These are phyloP conservation scores for Leishmania amazonensis DNA, from an alignment of 208 protist species.

Conservation along the genomic window DNA sequence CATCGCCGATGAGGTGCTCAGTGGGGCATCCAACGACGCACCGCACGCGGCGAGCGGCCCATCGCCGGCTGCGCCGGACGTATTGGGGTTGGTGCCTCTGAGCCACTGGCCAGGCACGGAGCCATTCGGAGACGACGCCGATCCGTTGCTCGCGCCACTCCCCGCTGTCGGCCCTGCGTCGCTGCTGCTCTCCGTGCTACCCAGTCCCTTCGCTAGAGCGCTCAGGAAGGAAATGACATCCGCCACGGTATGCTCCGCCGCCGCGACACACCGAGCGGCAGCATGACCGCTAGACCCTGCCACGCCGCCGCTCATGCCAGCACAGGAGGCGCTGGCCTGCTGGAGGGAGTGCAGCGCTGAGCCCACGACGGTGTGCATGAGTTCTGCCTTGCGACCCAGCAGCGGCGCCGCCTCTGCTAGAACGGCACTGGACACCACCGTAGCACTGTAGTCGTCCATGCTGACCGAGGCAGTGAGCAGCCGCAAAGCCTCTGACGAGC, in stretches of 20 bases:
- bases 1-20: background rate
- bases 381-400: constrained; percentile 25
- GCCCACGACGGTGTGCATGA: constrained; percentile 23
- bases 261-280: background rate
- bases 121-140: constrained; percentile 1
- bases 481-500: constrained; percentile 8
- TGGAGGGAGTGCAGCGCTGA: constrained; percentile 24
- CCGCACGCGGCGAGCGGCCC: background rate
- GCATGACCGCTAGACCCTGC: background rate
- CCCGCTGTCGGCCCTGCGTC: background rate
- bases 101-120: background rate
- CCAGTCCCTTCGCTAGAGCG: constrained; percentile 50
- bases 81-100: constrained; percentile 7
- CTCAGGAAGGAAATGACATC: constrained; percentile 61
- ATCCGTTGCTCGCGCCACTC: background rate
- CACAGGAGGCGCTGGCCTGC: constrained; percentile 18
- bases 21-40: background rate
- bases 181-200: background rate
- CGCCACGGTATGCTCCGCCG: constrained; percentile 35
- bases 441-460: background rate
- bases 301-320: background rate
- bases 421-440: constrained; percentile 1
- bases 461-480: constrained; percentile 1
- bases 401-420: constrained; percentile 26
- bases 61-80: constrained; percentile 6